These are phyloP conservation scores for Geoglossum glabrum DNA, from an alignment of 495 filamentous ascomycete species.

Conservation along the genomic window DNA sequence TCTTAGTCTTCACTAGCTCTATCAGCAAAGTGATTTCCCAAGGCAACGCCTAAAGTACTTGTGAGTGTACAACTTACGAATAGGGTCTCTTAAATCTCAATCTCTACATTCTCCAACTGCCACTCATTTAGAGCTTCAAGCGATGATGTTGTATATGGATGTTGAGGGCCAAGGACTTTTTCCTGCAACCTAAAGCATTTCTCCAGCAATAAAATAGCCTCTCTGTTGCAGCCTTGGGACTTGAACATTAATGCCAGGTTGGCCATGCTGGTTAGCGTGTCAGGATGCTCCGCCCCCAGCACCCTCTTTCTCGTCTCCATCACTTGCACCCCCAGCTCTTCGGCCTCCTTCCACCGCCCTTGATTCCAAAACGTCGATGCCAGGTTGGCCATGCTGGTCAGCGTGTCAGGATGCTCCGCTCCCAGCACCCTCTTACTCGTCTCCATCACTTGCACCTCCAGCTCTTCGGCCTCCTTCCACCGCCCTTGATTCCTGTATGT, in stretches of 20 bases:
- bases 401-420: too few relatives aligned
- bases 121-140: slow-evolving; percentile 2
- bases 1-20: background rate
- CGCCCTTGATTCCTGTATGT: too few relatives aligned
- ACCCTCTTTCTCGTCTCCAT: too few relatives aligned
- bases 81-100: background rate
- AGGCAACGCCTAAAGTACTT: background rate
- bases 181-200: slow-evolving; percentile 6
- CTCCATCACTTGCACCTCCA: too few relatives aligned
- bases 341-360: too few relatives aligned
- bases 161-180: slow-evolving; percentile 4
- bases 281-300: too few relatives aligned
- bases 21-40: background rate
- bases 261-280: background rate
- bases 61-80: background rate
- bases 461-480: too few relatives aligned
- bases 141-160: slow-evolving; percentile 4
- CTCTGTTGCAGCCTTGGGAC: background rate
- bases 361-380: too few relatives aligned
- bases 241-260: background rate
- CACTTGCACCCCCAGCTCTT: too few relatives aligned
- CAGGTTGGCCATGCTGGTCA: too few relatives aligned
- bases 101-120: slow-evolving; percentile 1
- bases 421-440: too few relatives aligned
- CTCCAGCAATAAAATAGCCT: slow-evolving; percentile 4